Evolutionary conservation across 306 rosid species (phyloP).

Genomic region (Prunus fruticosa): DNA sequence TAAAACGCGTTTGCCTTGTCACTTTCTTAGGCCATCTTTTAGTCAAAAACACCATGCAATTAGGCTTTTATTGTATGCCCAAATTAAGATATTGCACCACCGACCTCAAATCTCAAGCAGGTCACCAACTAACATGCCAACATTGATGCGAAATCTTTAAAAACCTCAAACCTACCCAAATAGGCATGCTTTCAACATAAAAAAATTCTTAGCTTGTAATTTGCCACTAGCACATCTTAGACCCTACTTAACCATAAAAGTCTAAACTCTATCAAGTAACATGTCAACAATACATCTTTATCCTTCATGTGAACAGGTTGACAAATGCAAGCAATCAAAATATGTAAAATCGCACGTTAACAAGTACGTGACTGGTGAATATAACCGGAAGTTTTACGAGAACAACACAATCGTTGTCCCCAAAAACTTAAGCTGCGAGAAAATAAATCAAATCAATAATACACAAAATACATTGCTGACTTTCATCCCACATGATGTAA

Average conservation of each 20-base stretch:
- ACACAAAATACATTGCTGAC: neutral
- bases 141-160: neutral
- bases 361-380: neutral
- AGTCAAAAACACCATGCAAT: constrained; percentile 19
- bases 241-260: neutral
- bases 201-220: neutral
- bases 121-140: neutral
- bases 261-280: neutral
- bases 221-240: neutral
- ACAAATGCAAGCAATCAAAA: no score
- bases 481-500: neutral
- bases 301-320: neutral
- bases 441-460: neutral
- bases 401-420: neutral
- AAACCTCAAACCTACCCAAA: neutral
- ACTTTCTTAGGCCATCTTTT: neutral
- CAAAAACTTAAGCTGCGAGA: neutral
- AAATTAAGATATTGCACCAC: neutral
- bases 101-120: neutral
- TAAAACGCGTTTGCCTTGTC: neutral
- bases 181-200: neutral
- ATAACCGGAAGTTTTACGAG: no score
- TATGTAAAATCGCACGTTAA: neutral
- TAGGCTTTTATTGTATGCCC: constrained; percentile 13
- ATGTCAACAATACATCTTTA: neutral